These are phyloP conservation scores for Pulveroboletus frians DNA, from an alignment of 768 basidiomycete genomes.

Conservation along the genomic window DNA sequence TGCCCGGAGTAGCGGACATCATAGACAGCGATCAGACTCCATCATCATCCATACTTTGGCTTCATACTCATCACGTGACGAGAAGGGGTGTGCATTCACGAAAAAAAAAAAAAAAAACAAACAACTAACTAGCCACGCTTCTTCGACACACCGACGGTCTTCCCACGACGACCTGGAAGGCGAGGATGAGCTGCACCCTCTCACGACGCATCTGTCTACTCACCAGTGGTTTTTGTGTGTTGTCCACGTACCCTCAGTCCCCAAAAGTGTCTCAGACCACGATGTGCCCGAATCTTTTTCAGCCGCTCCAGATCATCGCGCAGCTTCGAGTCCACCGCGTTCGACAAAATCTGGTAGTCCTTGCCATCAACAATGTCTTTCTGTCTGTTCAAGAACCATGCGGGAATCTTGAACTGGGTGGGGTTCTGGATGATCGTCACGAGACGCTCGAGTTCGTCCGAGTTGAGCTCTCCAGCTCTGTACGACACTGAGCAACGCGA, in stretches of 20 bases:
- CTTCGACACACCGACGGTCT: slow-evolving; percentile 96
- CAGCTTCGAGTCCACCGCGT: slow-evolving; percentile 94
- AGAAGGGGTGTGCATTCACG: slow-evolving; percentile 2
- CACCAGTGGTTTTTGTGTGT: slow-evolving; percentile 98
- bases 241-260: slow-evolving; percentile 95
- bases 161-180: slow-evolving; percentile 78
- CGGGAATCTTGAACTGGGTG: slow-evolving; percentile 98
- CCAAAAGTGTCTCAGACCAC: slow-evolving; percentile 90
- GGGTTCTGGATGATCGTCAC: slow-evolving; percentile 99
- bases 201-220: slow-evolving; percentile 14
- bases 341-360: slow-evolving; percentile 92
- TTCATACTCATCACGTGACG: slow-evolving; percentile 22
- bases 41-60: too few species aligned
- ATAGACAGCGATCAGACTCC: slow-evolving; percentile 4
- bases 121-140: slow-evolving; percentile 53
- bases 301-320: slow-evolving; percentile 97
- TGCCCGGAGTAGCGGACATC: slow-evolving; percentile 44
- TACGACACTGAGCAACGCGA: slow-evolving; percentile 3
- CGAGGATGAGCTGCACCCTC: slow-evolving; percentile 6
- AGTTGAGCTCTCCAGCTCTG: slow-evolving; percentile 98
- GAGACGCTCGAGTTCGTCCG: slow-evolving; percentile 97
- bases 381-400: slow-evolving; percentile 99
- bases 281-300: slow-evolving; percentile 98
- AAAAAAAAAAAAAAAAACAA: not conserved
- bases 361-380: slow-evolving; percentile 98